Percentiles rank a stretch among this genome's conserved stretches.
phyloP scores from a whole-genome alignment of 345 rosid species.

The Lepidium sativum region DNA sequence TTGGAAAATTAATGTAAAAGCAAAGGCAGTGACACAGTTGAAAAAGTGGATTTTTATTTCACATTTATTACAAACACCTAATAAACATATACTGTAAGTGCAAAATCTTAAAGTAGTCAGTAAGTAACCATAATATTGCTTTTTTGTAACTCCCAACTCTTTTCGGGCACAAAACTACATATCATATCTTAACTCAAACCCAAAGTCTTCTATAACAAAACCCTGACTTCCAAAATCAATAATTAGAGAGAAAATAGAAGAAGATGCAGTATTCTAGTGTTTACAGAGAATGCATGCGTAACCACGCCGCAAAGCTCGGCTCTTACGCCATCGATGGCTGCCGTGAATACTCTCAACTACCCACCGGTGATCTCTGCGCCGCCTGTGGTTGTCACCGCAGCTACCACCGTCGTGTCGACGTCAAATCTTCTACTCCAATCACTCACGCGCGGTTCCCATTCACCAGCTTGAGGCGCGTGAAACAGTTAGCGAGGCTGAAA shows the following conservation, averaged over 20 bases:
- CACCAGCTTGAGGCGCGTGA: constrained; percentile 29
- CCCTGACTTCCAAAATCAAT: background rate
- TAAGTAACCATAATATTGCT: constrained; percentile 5
- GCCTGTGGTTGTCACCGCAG: constrained; percentile 98
- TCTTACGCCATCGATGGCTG: constrained; percentile 82
- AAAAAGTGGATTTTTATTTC: constrained; percentile 7
- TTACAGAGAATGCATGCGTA: constrained; percentile 76
- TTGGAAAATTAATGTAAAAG: background rate
- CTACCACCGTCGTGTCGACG: constrained; percentile 58
- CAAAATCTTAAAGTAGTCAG: constrained; percentile 17
- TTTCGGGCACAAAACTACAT: constrained; percentile 22
- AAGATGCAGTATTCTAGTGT: constrained; percentile 22
- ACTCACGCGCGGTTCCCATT: constrained; percentile 10
- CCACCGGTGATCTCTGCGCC: constrained; percentile 47
- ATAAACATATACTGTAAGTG: constrained; percentile 20
- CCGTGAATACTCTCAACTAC: constrained; percentile 52
- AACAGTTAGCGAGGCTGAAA: constrained; percentile 27
- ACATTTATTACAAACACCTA: constrained; percentile 24
- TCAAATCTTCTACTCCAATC: constrained; percentile 6
- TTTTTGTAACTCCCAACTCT: constrained; percentile 25
- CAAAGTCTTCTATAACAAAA: constrained; percentile 1
- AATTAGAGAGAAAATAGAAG: constrained; percentile 14
- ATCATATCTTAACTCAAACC: constrained; percentile 14
- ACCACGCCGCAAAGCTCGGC: constrained; percentile 86
- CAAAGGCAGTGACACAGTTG: constrained; percentile 18